Conservation (phyloP, 805 yeast species). For the Vanderwaltozyma yarrowii region DNA sequence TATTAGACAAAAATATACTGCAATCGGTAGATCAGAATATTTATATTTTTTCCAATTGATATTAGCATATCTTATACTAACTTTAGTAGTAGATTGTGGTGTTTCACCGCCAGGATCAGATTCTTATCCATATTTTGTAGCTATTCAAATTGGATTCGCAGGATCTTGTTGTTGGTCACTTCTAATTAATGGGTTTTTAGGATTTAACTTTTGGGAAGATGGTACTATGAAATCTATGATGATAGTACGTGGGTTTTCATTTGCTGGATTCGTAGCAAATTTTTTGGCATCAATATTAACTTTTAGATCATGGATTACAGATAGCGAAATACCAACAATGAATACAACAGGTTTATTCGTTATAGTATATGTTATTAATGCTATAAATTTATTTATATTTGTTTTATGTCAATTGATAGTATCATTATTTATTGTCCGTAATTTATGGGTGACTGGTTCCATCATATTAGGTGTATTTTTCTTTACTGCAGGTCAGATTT, state of each 20-base stretch:
- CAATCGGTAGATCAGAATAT: conserved; percentile 88
- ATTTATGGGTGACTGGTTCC: conserved; percentile 90
- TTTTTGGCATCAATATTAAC: conserved; percentile 65
- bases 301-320: conserved; percentile 51
- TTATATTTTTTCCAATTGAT: conserved; percentile 56
- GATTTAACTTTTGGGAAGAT: conserved; percentile 92
- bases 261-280: conserved; percentile 49
- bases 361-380: conserved; percentile 63
- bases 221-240: conserved; percentile 64
- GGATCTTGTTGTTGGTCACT: conserved; percentile 64
- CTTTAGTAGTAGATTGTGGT: conserved; percentile 82
- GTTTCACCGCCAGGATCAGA: conserved; percentile 78
- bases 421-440: conserved; percentile 55
- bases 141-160: conserved; percentile 65
- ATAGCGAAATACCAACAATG: conserved; percentile 34
- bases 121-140: conserved; percentile 73
- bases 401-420: conserved; percentile 58
- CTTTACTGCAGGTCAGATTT: conserved; percentile 70
- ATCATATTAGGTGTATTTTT: conserved; percentile 57
- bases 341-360: conserved; percentile 63
- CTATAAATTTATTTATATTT: conserved; percentile 51
- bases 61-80: conserved; percentile 47
- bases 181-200: conserved; percentile 64
- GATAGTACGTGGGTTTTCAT: conserved; percentile 41
- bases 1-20: conserved; percentile 79